Conservation (phyloP, 371 early-diverging fungal species). For the Mortierella sp. region DNA sequence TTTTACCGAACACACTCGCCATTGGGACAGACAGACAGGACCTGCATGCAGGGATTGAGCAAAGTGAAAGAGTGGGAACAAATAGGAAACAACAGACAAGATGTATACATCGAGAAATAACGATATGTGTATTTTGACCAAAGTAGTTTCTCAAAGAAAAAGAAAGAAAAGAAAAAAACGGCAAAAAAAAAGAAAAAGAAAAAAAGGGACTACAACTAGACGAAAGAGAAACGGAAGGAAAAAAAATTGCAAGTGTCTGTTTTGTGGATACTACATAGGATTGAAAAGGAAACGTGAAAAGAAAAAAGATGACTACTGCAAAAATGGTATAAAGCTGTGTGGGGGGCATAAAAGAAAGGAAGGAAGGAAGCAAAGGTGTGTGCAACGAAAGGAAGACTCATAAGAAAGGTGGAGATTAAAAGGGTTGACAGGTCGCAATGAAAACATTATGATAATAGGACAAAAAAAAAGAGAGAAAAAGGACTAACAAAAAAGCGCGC, state of each 20-base stretch:
- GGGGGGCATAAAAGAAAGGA: conserved; percentile 14
- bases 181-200: conserved; percentile 5
- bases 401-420: too few relatives aligned
- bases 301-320: not conserved
- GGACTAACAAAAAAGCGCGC: not conserved
- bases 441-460: not conserved
- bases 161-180: conserved; percentile 7
- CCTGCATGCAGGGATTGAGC: not conserved
- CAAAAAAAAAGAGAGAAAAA: not conserved
- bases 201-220: not conserved
- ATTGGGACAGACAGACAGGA: not conserved
- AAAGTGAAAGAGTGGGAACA: not conserved
- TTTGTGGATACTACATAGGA: conserved; percentile 4
- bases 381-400: conserved; percentile 9
- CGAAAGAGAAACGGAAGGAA: not conserved
- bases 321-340: conserved; percentile 11
- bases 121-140: not conserved
- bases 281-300: not conserved
- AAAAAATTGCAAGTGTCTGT: not conserved
- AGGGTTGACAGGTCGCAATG: too few relatives aligned
- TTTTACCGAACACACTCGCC: not conserved
- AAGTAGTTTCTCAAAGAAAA: conserved; percentile 1
- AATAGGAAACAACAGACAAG: not conserved
- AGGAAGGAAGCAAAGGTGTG: not conserved
- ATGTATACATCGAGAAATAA: not conserved